Evolutionary conservation across 1,284 basidiomycete genomes (phyloP), one percentile per base, ranked within the genome.

Genomic region (Anthracocystis walkeri): DNA sequence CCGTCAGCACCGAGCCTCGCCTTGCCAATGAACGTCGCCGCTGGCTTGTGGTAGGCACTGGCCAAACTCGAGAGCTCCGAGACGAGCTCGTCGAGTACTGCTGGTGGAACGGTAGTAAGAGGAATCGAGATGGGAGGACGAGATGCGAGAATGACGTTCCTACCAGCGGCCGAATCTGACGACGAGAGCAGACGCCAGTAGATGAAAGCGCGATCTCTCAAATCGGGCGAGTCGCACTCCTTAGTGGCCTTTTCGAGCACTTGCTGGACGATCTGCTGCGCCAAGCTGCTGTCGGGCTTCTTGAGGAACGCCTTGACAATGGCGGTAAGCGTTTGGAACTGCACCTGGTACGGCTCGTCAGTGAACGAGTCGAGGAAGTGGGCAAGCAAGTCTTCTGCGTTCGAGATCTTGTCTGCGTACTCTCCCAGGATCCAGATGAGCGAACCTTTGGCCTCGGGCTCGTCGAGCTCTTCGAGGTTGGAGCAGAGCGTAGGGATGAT

Each of bases 381-480:
- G 16, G 91, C 90, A 65, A 99, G 88, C 41, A 98, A 88, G 82
- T 98, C 96, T 84, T 93, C 94, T 10, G 93, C 93, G 78, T 99
- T 99, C 81, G 95, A 93, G 78, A 98, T 98, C 86, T 95, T 94
- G 85, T 93, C 92, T 14, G 96, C 94, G 84, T 99, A 98, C 87
- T 98, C 95, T 55, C 96, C 96, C 59, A 99, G 92, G 80, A 99
- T 98, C 96, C 96, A 99, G 82, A 99, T 97, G 66, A 99, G 89
- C 8, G 95, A 94, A 0, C 96, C 93, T 85, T 98, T 98, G 6
- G 96, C 96, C 84, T 99, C 97, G 16, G 96, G 95, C 84, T 99
- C 97, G 84, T 99, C 96, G 50, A 99, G 88, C 77, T 96, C 95
- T 77, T 99, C 96, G 25, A 99, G 89, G 81, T 95, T 97, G 7